These are phyloP conservation scores for Paspalum vaginatum DNA, from an alignment of 176 grass and related monocot genomes.

Conservation along the genomic window DNA sequence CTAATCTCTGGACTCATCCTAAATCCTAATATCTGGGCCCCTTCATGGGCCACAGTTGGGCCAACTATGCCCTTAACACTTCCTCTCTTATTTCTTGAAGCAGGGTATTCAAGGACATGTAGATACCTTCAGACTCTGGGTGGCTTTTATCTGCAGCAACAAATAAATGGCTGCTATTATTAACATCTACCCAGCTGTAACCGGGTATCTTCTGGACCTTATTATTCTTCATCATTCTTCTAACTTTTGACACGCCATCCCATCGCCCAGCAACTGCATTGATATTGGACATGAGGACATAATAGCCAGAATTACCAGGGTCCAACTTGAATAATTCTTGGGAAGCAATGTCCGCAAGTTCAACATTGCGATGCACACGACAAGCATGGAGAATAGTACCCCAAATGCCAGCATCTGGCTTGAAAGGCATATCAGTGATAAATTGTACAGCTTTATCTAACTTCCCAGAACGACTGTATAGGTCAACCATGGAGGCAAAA, in stretches of 20 bases:
- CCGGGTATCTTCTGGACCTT: slow-evolving; percentile 75
- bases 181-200: slow-evolving; percentile 85
- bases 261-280: slow-evolving; percentile 81
- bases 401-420: slow-evolving; percentile 85
- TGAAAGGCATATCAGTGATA: slow-evolving; percentile 71
- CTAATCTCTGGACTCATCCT: too few species aligned
- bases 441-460: slow-evolving; percentile 72
- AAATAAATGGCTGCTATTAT: slow-evolving; percentile 70
- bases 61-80: too few species aligned
- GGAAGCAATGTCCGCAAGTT: slow-evolving; percentile 73
- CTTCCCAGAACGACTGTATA: slow-evolving; percentile 75
- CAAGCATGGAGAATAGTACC: slow-evolving; percentile 82
- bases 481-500: slow-evolving; percentile 79
- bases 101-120: slow-evolving; percentile 63
- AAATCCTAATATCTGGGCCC: too few species aligned
- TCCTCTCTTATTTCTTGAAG: slow-evolving; percentile 70
- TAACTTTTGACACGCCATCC: slow-evolving; percentile 73
- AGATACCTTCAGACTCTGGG: slow-evolving; percentile 66
- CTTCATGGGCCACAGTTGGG: too few species aligned
- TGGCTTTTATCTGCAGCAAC: slow-evolving; percentile 76
- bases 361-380: slow-evolving; percentile 64
- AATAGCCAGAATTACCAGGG: slow-evolving; percentile 85
- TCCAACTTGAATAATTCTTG: slow-evolving; percentile 70
- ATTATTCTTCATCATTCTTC: slow-evolving; percentile 88
- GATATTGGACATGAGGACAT: slow-evolving; percentile 91